Percentiles rank a stretch among this genome's conserved stretches.
These are phyloP conservation scores for Tetraselmis chui DNA, from an alignment of 139 green algal species.

Conservation along the genomic window DNA sequence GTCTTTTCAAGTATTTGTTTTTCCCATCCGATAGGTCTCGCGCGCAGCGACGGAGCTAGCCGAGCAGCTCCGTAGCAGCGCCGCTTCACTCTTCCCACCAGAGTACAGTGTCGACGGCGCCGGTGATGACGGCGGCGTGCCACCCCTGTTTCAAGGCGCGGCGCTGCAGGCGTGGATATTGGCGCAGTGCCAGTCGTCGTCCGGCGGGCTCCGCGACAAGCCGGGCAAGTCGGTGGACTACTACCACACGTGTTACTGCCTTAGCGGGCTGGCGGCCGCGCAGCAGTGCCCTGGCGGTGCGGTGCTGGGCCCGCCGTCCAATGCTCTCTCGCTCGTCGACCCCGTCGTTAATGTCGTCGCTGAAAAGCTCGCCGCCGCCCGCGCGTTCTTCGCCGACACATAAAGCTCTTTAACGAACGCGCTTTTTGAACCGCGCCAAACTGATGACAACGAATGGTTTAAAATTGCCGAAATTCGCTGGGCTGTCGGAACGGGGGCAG, in stretches of 20 bases:
- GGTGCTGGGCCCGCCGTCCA: slow-evolving; percentile 38
- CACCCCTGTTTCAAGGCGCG: slow-evolving; percentile 47
- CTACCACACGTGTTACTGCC: slow-evolving; percentile 99
- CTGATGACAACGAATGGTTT: too few relatives aligned
- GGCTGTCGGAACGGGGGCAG: too few relatives aligned
- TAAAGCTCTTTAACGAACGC: too few relatives aligned
- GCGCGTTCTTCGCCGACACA: slow-evolving; percentile 27
- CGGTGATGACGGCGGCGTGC: neutral
- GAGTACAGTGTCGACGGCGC: neutral
- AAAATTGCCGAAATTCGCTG: too few relatives aligned
- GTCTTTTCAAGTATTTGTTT: too few relatives aligned
- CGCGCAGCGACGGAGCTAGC: neutral
- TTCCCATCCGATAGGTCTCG: neutral
- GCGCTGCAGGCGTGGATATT: slow-evolving; percentile 86
- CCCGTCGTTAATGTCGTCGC: slow-evolving; percentile 65
- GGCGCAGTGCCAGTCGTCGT: slow-evolving; percentile 44
- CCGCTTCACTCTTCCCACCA: neutral
- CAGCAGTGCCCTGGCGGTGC: slow-evolving; percentile 59
- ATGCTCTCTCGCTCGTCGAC: slow-evolving; percentile 48
- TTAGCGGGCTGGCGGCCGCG: slow-evolving; percentile 75
- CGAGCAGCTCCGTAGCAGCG: neutral
- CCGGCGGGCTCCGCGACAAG: slow-evolving; percentile 91
- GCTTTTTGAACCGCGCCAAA: too few relatives aligned
- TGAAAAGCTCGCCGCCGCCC: slow-evolving; percentile 34
- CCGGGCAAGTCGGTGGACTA: slow-evolving; percentile 86